These are phyloP conservation scores for Pseudocercospora macadamiae DNA, from an alignment of 2,329 filamentous ascomycete genomes.

Conservation along the genomic window DNA sequence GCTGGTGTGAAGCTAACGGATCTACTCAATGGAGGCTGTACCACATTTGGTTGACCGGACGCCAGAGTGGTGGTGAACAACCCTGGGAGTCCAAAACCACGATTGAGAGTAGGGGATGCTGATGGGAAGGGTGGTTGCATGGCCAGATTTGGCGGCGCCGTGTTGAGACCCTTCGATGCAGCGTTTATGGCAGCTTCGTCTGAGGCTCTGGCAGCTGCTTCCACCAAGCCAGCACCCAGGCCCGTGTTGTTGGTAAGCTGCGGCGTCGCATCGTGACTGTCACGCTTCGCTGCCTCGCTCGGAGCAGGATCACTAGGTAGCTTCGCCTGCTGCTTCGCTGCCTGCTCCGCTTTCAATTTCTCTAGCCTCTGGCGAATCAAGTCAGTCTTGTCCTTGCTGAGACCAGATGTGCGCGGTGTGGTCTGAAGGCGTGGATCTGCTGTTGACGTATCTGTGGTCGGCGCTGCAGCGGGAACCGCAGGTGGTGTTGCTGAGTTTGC, in stretches of 20 bases:
- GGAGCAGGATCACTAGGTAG: slow-evolving; percentile 16
- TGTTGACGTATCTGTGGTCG: not conserved
- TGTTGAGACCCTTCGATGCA: not conserved
- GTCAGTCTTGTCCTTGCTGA: slow-evolving; percentile 58
- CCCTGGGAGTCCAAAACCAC: slow-evolving; percentile 30
- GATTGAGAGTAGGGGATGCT: slow-evolving; percentile 19
- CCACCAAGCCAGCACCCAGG: slow-evolving; percentile 21
- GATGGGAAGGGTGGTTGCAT: slow-evolving; percentile 9
- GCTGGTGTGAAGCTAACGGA: not conserved
- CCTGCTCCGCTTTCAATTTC: slow-evolving; percentile 58
- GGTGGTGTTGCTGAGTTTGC: slow-evolving; percentile 2
- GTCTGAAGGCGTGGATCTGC: not conserved
- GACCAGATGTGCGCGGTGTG: slow-evolving; percentile 8
- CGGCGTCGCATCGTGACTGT: not conserved
- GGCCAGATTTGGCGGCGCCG: not conserved
- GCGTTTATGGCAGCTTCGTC: not conserved
- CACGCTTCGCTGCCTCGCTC: slow-evolving; percentile 11
- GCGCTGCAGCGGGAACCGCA: not conserved
- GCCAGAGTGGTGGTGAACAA: slow-evolving; percentile 32
- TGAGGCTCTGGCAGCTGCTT: slow-evolving; percentile 11
- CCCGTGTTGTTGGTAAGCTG: slow-evolving; percentile 6
- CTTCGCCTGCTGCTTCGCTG: slow-evolving; percentile 26
- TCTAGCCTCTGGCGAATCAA: slow-evolving; percentile 78
- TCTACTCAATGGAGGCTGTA: not conserved
- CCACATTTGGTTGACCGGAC: not conserved